A percentile compares a stretch with the other conserved stretches of the same genome.
These are phyloP conservation scores for Peribolospora baueri DNA, from an alignment of 768 basidiomycete genomes.

Conservation along the genomic window DNA sequence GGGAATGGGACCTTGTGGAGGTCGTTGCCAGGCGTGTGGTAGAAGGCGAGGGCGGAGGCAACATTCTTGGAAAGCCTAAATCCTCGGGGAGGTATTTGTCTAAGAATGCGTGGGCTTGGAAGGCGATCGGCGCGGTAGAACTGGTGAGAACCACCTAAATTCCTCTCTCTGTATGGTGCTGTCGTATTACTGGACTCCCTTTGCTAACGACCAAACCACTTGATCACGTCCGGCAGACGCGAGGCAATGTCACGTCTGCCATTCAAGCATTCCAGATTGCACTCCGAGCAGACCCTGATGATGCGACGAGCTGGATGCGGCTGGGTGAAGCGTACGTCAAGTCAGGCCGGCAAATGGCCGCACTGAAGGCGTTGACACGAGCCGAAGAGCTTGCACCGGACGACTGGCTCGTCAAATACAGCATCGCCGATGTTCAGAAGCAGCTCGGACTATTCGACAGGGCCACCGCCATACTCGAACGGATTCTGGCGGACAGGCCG, in stretches of 20 bases:
- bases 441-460: slow-evolving; percentile 49
- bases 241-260: slow-evolving; percentile 42
- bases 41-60: slow-evolving; percentile 59
- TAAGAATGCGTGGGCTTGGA: slow-evolving; percentile 92
- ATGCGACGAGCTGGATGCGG: slow-evolving; percentile 63
- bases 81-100: slow-evolving; percentile 24
- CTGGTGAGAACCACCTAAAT: slow-evolving; percentile 30
- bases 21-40: slow-evolving; percentile 80
- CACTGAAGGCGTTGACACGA: slow-evolving; percentile 56
- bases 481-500: slow-evolving; percentile 32
- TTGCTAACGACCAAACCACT: background rate
- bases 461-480: slow-evolving; percentile 42
- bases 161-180: background rate
- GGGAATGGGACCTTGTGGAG: slow-evolving; percentile 88
- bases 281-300: slow-evolving; percentile 48
- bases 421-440: slow-evolving; percentile 61
- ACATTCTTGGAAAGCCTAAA: slow-evolving; percentile 20
- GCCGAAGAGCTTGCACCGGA: slow-evolving; percentile 47
- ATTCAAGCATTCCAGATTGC: slow-evolving; percentile 71
- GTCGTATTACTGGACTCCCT: no score
- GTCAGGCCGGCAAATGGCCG: slow-evolving; percentile 68
- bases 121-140: slow-evolving; percentile 75
- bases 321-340: slow-evolving; percentile 76
- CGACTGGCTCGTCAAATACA: slow-evolving; percentile 62
- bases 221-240: slow-evolving; percentile 26